Evolutionary conservation across 1,284 basidiomycete genomes (phyloP).

Genomic region (Stygiomarasmius scandens): DNA sequence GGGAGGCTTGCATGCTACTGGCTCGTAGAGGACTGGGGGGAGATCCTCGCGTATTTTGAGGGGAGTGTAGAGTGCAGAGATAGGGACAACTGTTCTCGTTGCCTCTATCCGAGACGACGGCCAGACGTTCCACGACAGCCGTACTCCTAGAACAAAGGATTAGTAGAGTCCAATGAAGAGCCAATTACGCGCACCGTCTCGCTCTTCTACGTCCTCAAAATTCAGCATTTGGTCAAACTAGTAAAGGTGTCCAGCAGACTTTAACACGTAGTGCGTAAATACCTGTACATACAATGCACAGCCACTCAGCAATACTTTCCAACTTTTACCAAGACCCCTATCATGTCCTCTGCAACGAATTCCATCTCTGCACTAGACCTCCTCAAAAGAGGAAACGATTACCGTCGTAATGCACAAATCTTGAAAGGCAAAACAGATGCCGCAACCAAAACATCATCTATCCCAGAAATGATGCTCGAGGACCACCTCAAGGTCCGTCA

Average conservation of each 20-base stretch:
- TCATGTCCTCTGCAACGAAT: too few relatives aligned
- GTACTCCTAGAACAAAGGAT: slow-evolving; percentile 61
- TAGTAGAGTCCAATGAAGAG: slow-evolving; percentile 2
- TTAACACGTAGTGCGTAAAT: neutral
- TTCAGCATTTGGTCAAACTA: slow-evolving; percentile 26
- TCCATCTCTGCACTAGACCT: too few relatives aligned
- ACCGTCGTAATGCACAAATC: too few relatives aligned
- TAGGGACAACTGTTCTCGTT: slow-evolving; percentile 96
- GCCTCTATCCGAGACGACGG: slow-evolving; percentile 97
- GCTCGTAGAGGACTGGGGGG: slow-evolving; percentile 96
- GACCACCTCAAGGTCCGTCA: too few relatives aligned
- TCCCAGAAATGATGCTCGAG: too few relatives aligned
- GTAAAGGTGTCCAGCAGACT: neutral
- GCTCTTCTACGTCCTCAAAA: slow-evolving; percentile 58
- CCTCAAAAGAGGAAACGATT: too few relatives aligned
- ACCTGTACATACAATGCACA: neutral
- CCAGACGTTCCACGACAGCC: slow-evolving; percentile 98
- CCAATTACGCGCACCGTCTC: slow-evolving; percentile 48
- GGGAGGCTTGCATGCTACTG: slow-evolving; percentile 96
- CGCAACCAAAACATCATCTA: too few relatives aligned
- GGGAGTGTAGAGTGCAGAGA: slow-evolving; percentile 97
- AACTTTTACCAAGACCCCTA: too few relatives aligned
- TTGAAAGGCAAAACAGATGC: too few relatives aligned
- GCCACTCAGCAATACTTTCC: too few relatives aligned
- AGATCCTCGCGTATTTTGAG: slow-evolving; percentile 94